These are phyloP conservation scores for Cystobasidium sp. DNA, from an alignment of 1,284 basidiomycete genomes.

Conservation along the genomic window DNA sequence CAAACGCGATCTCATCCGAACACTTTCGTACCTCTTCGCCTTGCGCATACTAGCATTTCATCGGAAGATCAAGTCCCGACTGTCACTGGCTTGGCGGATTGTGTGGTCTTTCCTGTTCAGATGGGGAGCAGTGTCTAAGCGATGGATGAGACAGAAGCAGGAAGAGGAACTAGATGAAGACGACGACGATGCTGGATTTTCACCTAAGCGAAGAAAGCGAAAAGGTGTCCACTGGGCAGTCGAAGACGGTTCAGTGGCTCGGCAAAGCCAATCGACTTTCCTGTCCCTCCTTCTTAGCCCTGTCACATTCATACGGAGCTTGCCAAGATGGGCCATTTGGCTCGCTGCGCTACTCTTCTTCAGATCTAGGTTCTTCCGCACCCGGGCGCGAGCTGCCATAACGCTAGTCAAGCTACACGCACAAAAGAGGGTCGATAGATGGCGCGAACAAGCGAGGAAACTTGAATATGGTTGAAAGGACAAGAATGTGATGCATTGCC, in stretches of 20 bases:
- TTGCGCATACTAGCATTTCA: constrained; percentile 51
- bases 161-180: neutral
- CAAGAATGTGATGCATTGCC: too few species aligned
- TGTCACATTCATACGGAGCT: neutral
- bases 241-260: constrained; percentile 1
- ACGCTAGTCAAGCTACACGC: constrained; percentile 1
- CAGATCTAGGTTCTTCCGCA: constrained; percentile 22
- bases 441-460: neutral
- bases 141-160: neutral
- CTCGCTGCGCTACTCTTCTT: constrained; percentile 30
- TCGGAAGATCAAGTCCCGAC: constrained; percentile 43
- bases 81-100: constrained; percentile 17
- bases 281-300: neutral
- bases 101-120: constrained; percentile 25
- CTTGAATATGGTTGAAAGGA: neutral
- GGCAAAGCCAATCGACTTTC: neutral
- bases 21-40: constrained; percentile 66
- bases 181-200: constrained; percentile 1
- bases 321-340: constrained; percentile 37
- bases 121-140: constrained; percentile 38
- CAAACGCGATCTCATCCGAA: constrained; percentile 71
- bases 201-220: constrained; percentile 20
- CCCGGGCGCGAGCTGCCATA: neutral
- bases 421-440: neutral
- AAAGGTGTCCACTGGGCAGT: constrained; percentile 42